phyloP scores from a whole-genome alignment of 371 early-diverging fungal species.

The Circinella minor region DNA sequence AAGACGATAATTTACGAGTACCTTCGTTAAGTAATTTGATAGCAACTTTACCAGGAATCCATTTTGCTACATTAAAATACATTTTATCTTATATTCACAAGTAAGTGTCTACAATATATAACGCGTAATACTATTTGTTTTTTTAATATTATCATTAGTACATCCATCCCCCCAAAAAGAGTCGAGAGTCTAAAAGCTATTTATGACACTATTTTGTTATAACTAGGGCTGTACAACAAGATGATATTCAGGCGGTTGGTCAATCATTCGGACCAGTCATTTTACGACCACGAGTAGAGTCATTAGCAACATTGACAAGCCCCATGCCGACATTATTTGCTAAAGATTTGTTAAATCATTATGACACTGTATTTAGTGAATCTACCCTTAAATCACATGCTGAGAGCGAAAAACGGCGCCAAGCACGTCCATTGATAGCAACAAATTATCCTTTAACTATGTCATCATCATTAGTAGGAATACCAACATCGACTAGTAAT shows the following conservation, averaged over 20 bases:
- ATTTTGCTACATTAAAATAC: constrained; percentile 57
- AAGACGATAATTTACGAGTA: constrained; percentile 50
- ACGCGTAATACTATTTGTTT: too few relatives aligned
- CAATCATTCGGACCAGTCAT: constrained; percentile 39
- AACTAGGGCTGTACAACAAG: constrained; percentile 13
- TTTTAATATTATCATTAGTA: too few relatives aligned
- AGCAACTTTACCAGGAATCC: constrained; percentile 57
- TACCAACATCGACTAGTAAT: too few relatives aligned
- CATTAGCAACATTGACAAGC: constrained; percentile 58
- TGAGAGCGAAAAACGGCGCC: constrained; percentile 47
- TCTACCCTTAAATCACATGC: constrained; percentile 34
- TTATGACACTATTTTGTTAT: not conserved
- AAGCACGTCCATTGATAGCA: constrained; percentile 34
- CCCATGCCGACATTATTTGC: constrained; percentile 53
- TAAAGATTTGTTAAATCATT: constrained; percentile 53
- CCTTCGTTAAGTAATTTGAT: constrained; percentile 60
- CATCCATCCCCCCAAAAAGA: not conserved
- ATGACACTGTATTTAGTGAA: constrained; percentile 37
- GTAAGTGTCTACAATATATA: constrained; percentile 26
- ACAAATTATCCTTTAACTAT: constrained; percentile 15
- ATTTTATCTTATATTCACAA: constrained; percentile 46
- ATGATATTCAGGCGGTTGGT: constrained; percentile 25
- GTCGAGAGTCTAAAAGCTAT: not conserved
- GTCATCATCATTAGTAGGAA: not conserved
- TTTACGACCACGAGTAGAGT: constrained; percentile 46